Evolutionary conservation across 768 basidiomycete genomes (phyloP), one percentile per base, ranked within the genome.

Genomic region (Dioszegia crocea): DNA sequence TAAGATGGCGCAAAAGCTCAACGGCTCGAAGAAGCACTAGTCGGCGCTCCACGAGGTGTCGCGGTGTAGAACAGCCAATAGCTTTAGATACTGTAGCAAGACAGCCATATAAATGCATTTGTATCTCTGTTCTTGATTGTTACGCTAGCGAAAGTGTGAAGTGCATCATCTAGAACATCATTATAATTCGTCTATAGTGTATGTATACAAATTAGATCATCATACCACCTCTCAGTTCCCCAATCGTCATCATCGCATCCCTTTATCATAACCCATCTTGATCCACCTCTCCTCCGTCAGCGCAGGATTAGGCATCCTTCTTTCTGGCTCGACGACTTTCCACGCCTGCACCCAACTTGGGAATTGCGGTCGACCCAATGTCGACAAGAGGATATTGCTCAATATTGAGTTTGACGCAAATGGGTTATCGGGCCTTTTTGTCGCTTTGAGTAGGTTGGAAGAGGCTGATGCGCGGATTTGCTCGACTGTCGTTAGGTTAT

Each of bases 401-500:
- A 83, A 79, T 84, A 86, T 88, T 40, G 78, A 85, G 38, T 87
- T 85, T 72, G 88, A 87, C 41, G 88, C 86, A 77, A 93, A 97
- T 21, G 91, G 90, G 70, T 94, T 97, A 1, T 87, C 60, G 81
- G 27, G 88, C 38, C 68, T 59, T 43, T 63, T 50, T 1, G 84
- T 80, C 2, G 84, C 85, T 23, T 84, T 82, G 27, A 83, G 80
- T 46, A 91, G 78, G 27, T 82, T 80, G 64, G 85, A 86, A 74
- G 90, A 88, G 17, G 89, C 88, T 76, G 88, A 85, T 64, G 87
- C 89, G 59, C 92, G 85, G 65, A 94, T 91, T 83, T 91, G 90
- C 79, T 97, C 93, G 61, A 97, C 91, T n/a, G 92, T 97, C 9
- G 93, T 96, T 33, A 91, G 82, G 76, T 94, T 93, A 62, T 91